phyloP scores from a whole-genome alignment of 345 rosid genomes.

The Eucalyptus erythrocorys region DNA sequence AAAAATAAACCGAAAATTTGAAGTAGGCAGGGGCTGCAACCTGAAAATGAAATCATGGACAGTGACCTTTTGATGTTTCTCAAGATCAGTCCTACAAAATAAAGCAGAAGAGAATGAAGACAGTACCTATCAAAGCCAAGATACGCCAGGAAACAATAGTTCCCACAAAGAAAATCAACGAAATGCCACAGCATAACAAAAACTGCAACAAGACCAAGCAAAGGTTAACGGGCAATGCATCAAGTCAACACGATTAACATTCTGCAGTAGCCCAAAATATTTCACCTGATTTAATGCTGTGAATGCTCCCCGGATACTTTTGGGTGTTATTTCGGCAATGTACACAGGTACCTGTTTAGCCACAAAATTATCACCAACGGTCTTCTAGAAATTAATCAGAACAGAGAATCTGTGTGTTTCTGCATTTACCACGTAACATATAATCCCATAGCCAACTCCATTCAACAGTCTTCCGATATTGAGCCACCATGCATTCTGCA shows the following conservation, averaged over 20 bases:
- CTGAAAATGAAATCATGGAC: slow-evolving; percentile 5
- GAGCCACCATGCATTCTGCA: slow-evolving; percentile 15
- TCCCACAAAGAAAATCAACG: slow-evolving; percentile 8
- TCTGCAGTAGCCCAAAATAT: background rate
- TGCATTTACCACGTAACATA: slow-evolving; percentile 17
- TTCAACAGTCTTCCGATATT: slow-evolving; percentile 16
- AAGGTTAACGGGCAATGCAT: background rate
- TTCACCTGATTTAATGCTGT: slow-evolving; percentile 2
- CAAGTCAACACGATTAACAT: background rate
- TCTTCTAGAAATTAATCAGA: background rate
- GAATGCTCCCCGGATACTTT: slow-evolving; percentile 1
- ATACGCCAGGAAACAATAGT: slow-evolving; percentile 13
- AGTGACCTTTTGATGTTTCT: background rate
- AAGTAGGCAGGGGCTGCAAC: slow-evolving; percentile 7
- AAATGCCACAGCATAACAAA: slow-evolving; percentile 7
- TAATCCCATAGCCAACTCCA: slow-evolving; percentile 21
- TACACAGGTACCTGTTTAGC: slow-evolving; percentile 5
- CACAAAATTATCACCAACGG: background rate
- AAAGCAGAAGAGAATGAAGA: background rate
- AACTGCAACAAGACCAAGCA: background rate
- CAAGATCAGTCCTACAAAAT: background rate
- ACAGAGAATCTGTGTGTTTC: background rate
- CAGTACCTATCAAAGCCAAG: slow-evolving; percentile 9
- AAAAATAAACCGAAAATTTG: slow-evolving; percentile 16
- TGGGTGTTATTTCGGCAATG: slow-evolving; percentile 8